phyloP scores from a whole-genome alignment of 2,329 filamentous ascomycete species.

The Sarocladiaceae sp. region DNA sequence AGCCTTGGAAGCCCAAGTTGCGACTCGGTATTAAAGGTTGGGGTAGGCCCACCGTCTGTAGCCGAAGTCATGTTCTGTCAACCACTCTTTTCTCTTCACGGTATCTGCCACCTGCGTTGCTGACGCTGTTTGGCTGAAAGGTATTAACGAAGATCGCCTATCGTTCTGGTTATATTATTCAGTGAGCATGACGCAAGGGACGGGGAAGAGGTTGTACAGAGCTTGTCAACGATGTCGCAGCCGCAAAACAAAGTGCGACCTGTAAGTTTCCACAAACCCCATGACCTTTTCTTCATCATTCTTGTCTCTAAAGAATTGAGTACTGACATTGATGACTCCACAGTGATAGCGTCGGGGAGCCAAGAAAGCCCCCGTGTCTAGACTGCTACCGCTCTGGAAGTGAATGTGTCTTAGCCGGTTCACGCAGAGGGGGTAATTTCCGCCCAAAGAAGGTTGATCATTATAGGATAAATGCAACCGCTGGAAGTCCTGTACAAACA shows the following conservation, averaged over 20 bases:
- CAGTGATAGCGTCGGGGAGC: conserved; percentile 10
- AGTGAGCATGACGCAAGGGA: conserved; percentile 11
- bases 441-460: not conserved
- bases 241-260: conserved; percentile 14
- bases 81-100: not conserved
- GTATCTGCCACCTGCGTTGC: not conserved
- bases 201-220: conserved; percentile 11
- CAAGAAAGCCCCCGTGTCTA: conserved; percentile 10
- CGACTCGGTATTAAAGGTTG: conserved; percentile 5
- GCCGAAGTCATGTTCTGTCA: conserved; percentile 2
- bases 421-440: conserved; percentile 5
- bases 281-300: not conserved
- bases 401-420: conserved; percentile 9
- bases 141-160: no score
- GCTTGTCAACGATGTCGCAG: conserved; percentile 13
- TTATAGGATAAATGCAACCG: not conserved
- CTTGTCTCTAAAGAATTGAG: not conserved
- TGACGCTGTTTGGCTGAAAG: no score
- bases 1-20: not conserved
- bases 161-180: no score
- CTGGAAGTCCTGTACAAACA: not conserved
- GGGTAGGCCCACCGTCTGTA: conserved; percentile 9
- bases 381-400: conserved; percentile 8
- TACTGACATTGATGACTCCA: not conserved
- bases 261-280: conserved; percentile 8